Percentiles rank a stretch among this genome's conserved stretches.
Conservation (phyloP, 352 stramenopile species). For the Globisporangium splendens region DNA sequence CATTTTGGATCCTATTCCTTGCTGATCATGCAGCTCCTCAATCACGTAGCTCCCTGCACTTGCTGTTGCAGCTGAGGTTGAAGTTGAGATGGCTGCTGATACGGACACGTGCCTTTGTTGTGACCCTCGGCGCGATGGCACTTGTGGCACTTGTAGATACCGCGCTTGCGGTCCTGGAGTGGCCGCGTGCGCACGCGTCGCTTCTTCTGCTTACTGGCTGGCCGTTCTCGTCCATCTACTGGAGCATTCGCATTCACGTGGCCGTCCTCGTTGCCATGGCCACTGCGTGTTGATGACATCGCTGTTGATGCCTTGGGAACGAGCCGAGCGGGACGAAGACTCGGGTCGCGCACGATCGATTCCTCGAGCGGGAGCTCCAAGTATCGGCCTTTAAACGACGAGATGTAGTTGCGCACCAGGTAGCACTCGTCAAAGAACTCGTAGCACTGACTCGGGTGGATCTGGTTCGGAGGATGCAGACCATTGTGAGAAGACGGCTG, state of each 20-base stretch:
- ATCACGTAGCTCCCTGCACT: neutral
- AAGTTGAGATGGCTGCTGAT: conserved; percentile 13
- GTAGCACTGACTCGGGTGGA: conserved; percentile 15
- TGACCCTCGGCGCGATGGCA: conserved; percentile 46
- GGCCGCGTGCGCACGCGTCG: conserved; percentile 28
- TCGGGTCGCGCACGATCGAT: conserved; percentile 23
- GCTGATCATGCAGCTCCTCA: too few species aligned
- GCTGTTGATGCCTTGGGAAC: conserved; percentile 10
- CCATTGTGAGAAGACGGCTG: conserved; percentile 2
- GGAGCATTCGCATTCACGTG: neutral
- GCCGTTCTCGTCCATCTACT: conserved; percentile 1
- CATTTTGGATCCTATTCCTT: too few species aligned
- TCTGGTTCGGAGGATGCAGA: conserved; percentile 1
- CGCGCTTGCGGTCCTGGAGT: conserved; percentile 31
- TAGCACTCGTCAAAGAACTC: conserved; percentile 56
- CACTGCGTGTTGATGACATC: neutral
- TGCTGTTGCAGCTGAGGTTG: conserved; percentile 6
- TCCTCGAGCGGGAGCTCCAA: conserved; percentile 46
- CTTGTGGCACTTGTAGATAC: conserved; percentile 50
- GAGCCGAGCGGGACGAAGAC: conserved; percentile 25
- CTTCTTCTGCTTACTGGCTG: conserved; percentile 18
- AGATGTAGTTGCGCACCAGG: conserved; percentile 37
- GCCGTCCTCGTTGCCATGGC: neutral
- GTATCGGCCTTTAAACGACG: conserved; percentile 31
- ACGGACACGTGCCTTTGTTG: conserved; percentile 50